These are phyloP conservation scores for Ceratocystis alfenasii DNA, from an alignment of 2,329 filamentous ascomycete species.

Conservation along the genomic window DNA sequence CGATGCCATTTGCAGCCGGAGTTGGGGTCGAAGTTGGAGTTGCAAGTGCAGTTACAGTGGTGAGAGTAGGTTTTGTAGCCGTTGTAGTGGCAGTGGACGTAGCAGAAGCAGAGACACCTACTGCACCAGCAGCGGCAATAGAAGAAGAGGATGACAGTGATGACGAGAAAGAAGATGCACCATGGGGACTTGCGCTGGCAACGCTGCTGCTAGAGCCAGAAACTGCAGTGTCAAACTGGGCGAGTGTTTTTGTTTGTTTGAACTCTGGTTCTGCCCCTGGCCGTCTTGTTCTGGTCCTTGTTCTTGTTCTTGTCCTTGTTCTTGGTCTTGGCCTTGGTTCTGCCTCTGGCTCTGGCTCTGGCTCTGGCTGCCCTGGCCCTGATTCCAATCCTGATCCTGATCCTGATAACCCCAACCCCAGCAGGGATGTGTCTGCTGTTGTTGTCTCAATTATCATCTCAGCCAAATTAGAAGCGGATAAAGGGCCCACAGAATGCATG, in stretches of 20 bases:
- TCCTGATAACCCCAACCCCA: background rate
- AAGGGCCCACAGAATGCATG: constrained; percentile 1
- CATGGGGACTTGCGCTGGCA: background rate
- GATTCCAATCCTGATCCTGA: background rate
- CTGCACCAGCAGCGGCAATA: background rate
- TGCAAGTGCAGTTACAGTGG: no score
- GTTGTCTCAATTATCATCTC: constrained; percentile 8
- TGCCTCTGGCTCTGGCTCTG: background rate
- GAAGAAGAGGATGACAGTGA: constrained; percentile 1
- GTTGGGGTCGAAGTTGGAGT: no score
- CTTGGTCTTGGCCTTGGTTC: background rate
- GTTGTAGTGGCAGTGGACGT: background rate
- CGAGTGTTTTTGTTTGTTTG: constrained; percentile 1
- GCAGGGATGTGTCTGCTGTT: constrained; percentile 5
- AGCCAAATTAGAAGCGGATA: constrained; percentile 12
- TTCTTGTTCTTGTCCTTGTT: background rate
- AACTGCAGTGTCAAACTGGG: background rate
- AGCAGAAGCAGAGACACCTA: background rate
- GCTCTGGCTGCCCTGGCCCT: background rate
- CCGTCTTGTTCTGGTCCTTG: background rate
- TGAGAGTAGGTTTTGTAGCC: background rate
- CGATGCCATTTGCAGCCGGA: background rate
- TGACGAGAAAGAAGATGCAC: no score
- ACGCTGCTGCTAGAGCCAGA: background rate
- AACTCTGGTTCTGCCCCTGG: background rate